A percentile compares a stretch with the other conserved stretches of the same genome.
These are phyloP conservation scores for Xerocomellus chrysenteron DNA, from an alignment of 768 basidiomycete species.

Conservation along the genomic window DNA sequence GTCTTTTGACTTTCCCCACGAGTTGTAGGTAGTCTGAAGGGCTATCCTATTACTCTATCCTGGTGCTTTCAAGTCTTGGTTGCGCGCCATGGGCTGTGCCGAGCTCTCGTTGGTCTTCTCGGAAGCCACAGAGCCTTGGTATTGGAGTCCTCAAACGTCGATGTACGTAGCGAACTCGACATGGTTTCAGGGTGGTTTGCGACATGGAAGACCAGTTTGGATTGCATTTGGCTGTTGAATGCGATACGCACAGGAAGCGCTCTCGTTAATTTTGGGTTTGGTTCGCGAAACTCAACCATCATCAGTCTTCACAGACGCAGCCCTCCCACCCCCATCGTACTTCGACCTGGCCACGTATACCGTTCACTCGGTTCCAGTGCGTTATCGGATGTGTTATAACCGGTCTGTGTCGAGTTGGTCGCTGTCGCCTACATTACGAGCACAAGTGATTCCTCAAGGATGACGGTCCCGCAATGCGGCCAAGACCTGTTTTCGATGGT, in stretches of 20 bases:
- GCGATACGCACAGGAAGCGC: constrained; percentile 38
- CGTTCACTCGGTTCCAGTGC: constrained; percentile 39
- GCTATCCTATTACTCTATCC: constrained; percentile 36
- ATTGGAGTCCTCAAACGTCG: constrained; percentile 51
- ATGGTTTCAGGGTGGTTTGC: constrained; percentile 48
- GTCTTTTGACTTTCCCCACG: constrained; percentile 43
- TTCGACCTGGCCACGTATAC: constrained; percentile 30
- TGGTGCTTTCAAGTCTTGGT: constrained; percentile 53
- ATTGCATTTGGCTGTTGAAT: constrained; percentile 24
- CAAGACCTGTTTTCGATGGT: constrained; percentile 34
- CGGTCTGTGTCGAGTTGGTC: constrained; percentile 10
- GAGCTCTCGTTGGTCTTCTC: constrained; percentile 19
- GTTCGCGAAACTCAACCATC: constrained; percentile 13
- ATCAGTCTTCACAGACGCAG: constrained; percentile 18
- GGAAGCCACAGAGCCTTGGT: constrained; percentile 20
- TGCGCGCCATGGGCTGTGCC: constrained; percentile 52
- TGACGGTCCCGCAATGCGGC: constrained; percentile 11
- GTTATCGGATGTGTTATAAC: constrained; percentile 19
- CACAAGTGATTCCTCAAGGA: background rate
- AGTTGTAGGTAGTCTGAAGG: constrained; percentile 16
- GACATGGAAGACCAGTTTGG: constrained; percentile 21
- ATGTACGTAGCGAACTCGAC: constrained; percentile 50
- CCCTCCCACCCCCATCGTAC: constrained; percentile 24
- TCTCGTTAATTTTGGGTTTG: constrained; percentile 7
- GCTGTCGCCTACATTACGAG: constrained; percentile 1